phyloP scores from a whole-genome alignment of 1,284 basidiomycete genomes.

The Schizophyllum commune region DNA sequence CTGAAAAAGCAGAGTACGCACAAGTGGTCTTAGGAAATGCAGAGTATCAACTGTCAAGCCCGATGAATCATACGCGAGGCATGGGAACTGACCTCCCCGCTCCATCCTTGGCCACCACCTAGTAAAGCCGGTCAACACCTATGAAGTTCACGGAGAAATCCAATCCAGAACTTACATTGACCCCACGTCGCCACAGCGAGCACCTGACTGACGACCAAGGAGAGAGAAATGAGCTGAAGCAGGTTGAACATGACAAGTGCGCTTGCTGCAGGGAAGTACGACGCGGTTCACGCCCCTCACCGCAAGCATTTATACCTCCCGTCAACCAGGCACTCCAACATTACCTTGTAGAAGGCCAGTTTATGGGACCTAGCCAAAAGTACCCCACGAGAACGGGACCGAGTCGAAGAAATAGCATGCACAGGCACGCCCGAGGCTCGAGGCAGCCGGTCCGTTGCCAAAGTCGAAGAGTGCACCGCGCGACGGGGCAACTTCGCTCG shows the following conservation, averaged over 20 bases:
- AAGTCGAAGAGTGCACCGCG: neutral
- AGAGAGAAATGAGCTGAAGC: neutral
- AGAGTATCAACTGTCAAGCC: neutral
- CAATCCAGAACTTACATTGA: neutral
- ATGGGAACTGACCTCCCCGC: neutral
- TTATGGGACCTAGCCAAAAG: too few species aligned
- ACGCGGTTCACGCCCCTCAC: neutral
- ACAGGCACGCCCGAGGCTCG: neutral
- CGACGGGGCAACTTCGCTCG: neutral
- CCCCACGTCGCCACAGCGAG: neutral
- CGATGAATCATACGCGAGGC: neutral
- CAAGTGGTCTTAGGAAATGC: neutral
- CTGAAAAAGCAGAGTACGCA: neutral
- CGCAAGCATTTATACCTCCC: neutral
- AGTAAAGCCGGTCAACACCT: too few species aligned
- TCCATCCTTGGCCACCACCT: neutral
- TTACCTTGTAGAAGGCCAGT: too few species aligned
- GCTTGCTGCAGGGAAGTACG: neutral
- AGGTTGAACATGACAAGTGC: neutral
- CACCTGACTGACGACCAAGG: neutral
- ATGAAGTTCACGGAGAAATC: too few species aligned
- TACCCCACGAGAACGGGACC: neutral
- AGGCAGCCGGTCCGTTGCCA: neutral
- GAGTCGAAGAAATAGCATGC: neutral
- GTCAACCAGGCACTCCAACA: neutral